Evolutionary conservation across 106 monocot genomes (phyloP), one percentile per base, ranked within the genome.

Genomic region (Acorus calamus): DNA sequence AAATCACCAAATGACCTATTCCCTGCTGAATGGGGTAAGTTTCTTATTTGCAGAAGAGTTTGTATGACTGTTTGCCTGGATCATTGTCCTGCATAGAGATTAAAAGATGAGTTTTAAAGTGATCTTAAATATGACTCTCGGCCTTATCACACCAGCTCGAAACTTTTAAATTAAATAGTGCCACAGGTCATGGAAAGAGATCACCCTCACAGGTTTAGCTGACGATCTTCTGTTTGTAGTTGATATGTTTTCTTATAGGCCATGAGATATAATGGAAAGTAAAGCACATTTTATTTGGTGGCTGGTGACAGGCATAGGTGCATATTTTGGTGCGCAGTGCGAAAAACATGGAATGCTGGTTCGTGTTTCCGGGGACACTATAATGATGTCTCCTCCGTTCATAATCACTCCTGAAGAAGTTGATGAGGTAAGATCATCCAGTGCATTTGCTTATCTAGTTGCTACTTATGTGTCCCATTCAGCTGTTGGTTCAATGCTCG

Each of bases 351-450:
- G 96, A 50, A 81, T 98, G 83, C 61, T 98, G 60, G 78, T 98
- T 46, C 77, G 85, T 44, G 74, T 91, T 60, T 76, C 87, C 45
- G 96, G 91, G 50, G 96, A 98, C 55, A 80, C 12, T 52, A 80
- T 88, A 14, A 85, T 98, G 96, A 98, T 98, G 96, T 87, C 96
- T 8, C 96, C 96, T 46, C 78, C 96, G 11, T 71, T 88, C 46
- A 76, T 85, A 48, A 81, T 91, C 3, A 63, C 96, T 3, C 68
- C 78, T 4, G 48, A 64, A 52, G 80, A 98, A 85, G 66, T 91
- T 53, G 91, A 98, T 13, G 78, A 91, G 68, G 96, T 98, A 81
- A 77, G 66, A 45, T 52, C 44, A 53, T 12, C 0, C 3, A 4
- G 42, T 55, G 2, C 4, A 14, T 47, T 44, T 47, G 11, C 4